Percentiles rank a stretch among this genome's conserved stretches.
These are phyloP conservation scores for Solanum paucissectum DNA, from an alignment of 257 asterid species.

Conservation along the genomic window DNA sequence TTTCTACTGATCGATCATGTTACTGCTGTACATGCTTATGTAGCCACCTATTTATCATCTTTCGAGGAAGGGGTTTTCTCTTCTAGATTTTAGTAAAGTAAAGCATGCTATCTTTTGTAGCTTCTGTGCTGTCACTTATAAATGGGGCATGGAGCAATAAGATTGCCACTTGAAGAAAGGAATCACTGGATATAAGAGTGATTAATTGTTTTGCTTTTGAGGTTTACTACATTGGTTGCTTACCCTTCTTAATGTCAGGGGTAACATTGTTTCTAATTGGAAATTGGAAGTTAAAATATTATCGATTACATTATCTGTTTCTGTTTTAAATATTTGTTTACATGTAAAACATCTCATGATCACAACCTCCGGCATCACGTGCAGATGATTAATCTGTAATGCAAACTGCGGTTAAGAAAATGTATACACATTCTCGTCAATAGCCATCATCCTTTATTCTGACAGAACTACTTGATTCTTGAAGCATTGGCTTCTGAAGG, in stretches of 20 bases:
- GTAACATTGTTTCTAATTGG: not conserved
- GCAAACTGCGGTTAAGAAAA: not conserved
- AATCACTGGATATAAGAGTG: not conserved
- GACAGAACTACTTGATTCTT: not conserved
- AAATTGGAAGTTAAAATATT: not conserved
- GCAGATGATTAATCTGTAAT: not conserved
- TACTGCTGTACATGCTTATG: constrained; percentile 26
- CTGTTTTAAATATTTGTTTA: not conserved
- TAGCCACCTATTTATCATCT: not conserved
- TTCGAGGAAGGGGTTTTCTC: not conserved
- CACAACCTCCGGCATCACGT: not conserved
- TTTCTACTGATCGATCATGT: constrained; percentile 11
- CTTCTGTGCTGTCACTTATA: not conserved
- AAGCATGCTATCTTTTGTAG: not conserved
- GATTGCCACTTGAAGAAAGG: not conserved
- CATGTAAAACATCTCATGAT: not conserved
- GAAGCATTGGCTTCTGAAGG: not conserved
- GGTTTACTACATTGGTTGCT: not conserved
- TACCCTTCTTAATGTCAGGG: not conserved
- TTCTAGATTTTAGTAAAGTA: not conserved
- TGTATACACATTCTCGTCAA: not conserved
- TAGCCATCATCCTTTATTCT: not conserved
- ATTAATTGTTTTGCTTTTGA: not conserved
- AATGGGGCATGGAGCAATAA: not conserved
- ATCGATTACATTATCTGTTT: not conserved